Conservation (phyloP, 2,329 filamentous ascomycete genomes). For the Cryoendolithus antarcticus region DNA sequence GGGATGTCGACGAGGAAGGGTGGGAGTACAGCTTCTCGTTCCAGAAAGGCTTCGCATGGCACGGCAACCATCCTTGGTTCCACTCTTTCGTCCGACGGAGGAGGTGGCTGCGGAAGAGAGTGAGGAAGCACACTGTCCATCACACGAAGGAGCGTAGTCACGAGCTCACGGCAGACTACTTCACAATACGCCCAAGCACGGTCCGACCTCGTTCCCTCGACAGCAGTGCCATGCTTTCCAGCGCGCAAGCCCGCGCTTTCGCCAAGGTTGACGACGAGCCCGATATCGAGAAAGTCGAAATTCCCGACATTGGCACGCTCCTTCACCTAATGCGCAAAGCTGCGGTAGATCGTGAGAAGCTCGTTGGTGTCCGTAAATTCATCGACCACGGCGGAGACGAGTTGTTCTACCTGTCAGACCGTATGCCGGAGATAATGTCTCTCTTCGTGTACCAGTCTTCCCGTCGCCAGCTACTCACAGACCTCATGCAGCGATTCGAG, state of each 20-base stretch:
- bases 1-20: slow-evolving; percentile 74
- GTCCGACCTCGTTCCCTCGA: slow-evolving; percentile 10
- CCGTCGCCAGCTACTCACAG: slow-evolving; percentile 59
- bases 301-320: slow-evolving; percentile 55
- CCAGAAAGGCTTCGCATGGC: slow-evolving; percentile 51
- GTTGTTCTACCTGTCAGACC: slow-evolving; percentile 57
- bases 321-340: slow-evolving; percentile 55
- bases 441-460: slow-evolving; percentile 84
- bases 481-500: slow-evolving; percentile 51
- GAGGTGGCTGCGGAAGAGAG: slow-evolving; percentile 73
- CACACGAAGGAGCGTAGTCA: slow-evolving; percentile 43
- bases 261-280: slow-evolving; percentile 28
- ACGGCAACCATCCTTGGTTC: slow-evolving; percentile 78
- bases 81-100: slow-evolving; percentile 87
- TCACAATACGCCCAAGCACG: slow-evolving; percentile 48
- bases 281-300: slow-evolving; percentile 39
- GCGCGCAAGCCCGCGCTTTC: slow-evolving; percentile 1
- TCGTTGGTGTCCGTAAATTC: slow-evolving; percentile 71
- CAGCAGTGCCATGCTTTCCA: slow-evolving; percentile 9
- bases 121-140: slow-evolving; percentile 43
- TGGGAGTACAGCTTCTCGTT: slow-evolving; percentile 97
- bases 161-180: slow-evolving; percentile 65
- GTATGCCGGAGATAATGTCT: slow-evolving; percentile 76
- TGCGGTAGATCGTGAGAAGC: slow-evolving; percentile 81
- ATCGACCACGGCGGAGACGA: slow-evolving; percentile 66